Conservation (phyloP, 768 basidiomycete species). For the Boletus edulis region DNA sequence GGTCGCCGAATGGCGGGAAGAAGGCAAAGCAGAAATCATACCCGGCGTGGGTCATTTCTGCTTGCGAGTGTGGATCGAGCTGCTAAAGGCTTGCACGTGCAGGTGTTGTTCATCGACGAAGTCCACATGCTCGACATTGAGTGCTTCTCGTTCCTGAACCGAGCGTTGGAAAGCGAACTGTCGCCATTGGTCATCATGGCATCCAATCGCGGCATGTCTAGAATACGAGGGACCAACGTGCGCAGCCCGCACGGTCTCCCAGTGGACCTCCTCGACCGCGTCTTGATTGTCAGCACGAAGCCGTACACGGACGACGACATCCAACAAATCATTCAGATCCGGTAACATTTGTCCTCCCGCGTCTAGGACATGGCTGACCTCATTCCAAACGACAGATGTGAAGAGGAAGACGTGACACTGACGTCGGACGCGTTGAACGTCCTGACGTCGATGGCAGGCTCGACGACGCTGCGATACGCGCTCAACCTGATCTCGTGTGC, state of each 20-base stretch:
- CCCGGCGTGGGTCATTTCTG: slow-evolving; percentile 68
- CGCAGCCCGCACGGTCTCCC: slow-evolving; percentile 94
- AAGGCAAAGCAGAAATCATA: slow-evolving; percentile 97
- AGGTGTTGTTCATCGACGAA: slow-evolving; percentile 99
- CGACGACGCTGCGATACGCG: slow-evolving; percentile 91
- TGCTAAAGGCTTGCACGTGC: background rate
- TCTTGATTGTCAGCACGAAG: slow-evolving; percentile 92
- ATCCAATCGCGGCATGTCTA: slow-evolving; percentile 91
- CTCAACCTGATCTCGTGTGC: slow-evolving; percentile 95
- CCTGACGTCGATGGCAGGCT: slow-evolving; percentile 83
- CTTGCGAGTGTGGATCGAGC: background rate
- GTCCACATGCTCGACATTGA: slow-evolving; percentile 99
- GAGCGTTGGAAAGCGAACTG: slow-evolving; percentile 90
- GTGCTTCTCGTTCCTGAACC: slow-evolving; percentile 97
- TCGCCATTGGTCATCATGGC: slow-evolving; percentile 98
- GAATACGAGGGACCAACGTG: slow-evolving; percentile 94
- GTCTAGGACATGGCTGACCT: slow-evolving; percentile 1
- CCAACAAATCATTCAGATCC: slow-evolving; percentile 87
- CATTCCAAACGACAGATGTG: slow-evolving; percentile 49
- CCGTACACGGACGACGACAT: slow-evolving; percentile 84
- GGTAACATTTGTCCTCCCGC: slow-evolving; percentile 40
- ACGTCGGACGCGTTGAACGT: slow-evolving; percentile 69
- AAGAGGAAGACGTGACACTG: slow-evolving; percentile 93
- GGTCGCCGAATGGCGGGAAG: slow-evolving; percentile 96
- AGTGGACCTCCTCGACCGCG: slow-evolving; percentile 90